These are phyloP conservation scores for Aurifilum marmelostoma DNA, from an alignment of 2,329 filamentous ascomycete species.

Conservation along the genomic window DNA sequence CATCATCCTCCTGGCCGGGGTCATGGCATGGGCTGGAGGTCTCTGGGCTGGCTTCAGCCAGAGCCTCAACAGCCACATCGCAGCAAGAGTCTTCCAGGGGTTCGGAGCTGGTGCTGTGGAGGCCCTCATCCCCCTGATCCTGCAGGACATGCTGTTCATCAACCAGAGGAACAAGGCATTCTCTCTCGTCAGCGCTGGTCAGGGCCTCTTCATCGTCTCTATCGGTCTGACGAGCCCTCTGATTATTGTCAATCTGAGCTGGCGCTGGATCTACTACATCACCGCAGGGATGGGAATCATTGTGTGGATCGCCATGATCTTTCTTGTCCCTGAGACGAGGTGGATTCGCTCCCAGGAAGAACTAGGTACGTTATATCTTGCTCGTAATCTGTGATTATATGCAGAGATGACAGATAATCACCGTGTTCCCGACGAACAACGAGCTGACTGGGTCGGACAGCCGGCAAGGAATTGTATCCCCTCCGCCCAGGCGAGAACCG, in stretches of 20 bases:
- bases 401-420: background rate
- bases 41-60: constrained; percentile 33
- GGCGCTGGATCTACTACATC: constrained; percentile 34
- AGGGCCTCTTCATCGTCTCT: constrained; percentile 30
- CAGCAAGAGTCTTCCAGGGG: constrained; percentile 32
- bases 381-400: too few relatives aligned
- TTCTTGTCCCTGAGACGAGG: constrained; percentile 34
- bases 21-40: constrained; percentile 32
- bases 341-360: constrained; percentile 31
- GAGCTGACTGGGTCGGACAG: constrained; percentile 3
- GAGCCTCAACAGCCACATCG: constrained; percentile 31
- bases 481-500: constrained; percentile 30
- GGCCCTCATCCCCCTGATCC: constrained; percentile 34
- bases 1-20: constrained; percentile 31
- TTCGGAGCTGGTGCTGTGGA: constrained; percentile 34
- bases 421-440: background rate
- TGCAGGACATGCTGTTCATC: constrained; percentile 35
- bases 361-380: constrained; percentile 28
- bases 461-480: constrained; percentile 30
- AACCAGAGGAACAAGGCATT: constrained; percentile 34
- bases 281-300: constrained; percentile 28
- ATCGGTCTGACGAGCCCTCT: constrained; percentile 30
- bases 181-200: constrained; percentile 32
- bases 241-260: constrained; percentile 30
- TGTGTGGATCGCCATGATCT: constrained; percentile 32